Evolutionary conservation across 2,329 filamentous ascomycete species (phyloP).

Genomic region (Trichoderma sp.): DNA sequence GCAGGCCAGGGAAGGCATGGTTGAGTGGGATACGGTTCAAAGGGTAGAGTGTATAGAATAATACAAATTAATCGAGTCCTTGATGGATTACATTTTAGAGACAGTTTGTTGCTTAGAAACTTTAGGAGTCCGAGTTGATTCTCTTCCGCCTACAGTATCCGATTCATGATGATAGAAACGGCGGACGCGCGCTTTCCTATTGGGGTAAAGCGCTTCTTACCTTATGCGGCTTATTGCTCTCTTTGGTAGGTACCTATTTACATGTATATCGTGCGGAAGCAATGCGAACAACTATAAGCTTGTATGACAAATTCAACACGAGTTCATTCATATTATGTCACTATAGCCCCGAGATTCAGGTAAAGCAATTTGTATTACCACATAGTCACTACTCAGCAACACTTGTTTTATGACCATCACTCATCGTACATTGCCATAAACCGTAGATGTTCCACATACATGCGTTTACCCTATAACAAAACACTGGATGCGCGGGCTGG

Average conservation of each 20-base stretch:
- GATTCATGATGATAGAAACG: neutral
- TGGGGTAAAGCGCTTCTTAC: neutral
- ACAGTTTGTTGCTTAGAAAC: neutral
- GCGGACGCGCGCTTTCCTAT: neutral
- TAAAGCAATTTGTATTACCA: neutral
- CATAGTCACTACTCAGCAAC: neutral
- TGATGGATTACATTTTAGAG: neutral
- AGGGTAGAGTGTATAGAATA: neutral
- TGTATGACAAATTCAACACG: neutral
- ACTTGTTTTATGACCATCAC: neutral
- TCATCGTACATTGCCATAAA: neutral
- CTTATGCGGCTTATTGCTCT: neutral
- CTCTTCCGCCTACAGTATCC: neutral
- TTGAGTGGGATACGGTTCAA: neutral
- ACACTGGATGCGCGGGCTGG: neutral
- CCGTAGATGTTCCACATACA: neutral
- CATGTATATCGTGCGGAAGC: neutral
- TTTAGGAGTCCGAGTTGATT: neutral
- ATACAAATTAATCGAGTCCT: neutral
- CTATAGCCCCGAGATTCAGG: too few species aligned
- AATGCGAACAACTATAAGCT: neutral
- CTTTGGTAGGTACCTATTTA: neutral
- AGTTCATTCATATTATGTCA: neutral
- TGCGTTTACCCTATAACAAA: neutral
- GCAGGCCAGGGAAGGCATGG: conserved; percentile 32